These are phyloP conservation scores for Cyphellophora europaea DNA, from an alignment of 2,329 filamentous ascomycete species.

Conservation along the genomic window DNA sequence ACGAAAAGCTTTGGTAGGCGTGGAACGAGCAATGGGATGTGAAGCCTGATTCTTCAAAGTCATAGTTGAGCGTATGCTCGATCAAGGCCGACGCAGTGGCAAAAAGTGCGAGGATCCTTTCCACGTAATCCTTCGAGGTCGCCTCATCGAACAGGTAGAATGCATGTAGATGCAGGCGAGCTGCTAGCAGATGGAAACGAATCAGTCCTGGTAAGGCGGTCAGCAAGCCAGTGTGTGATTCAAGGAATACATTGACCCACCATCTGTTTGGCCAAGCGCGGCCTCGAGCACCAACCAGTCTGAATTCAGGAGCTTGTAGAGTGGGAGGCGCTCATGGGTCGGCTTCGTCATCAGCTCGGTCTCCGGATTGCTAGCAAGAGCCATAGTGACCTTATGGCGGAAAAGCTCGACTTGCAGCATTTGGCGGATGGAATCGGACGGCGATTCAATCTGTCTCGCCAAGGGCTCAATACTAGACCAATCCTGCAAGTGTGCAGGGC, in stretches of 20 bases:
- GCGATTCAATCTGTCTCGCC: too few species aligned
- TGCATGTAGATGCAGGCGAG: conserved; percentile 17
- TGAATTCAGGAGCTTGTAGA: too few species aligned
- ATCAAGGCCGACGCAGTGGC: conserved; percentile 8
- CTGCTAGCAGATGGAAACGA: conserved; percentile 11
- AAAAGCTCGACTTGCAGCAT: background rate
- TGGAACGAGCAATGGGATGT: conserved; percentile 5
- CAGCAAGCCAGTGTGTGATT: background rate
- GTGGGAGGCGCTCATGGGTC: too few species aligned
- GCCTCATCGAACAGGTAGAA: conserved; percentile 19
- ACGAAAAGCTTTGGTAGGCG: conserved; percentile 26
- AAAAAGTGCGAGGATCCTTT: conserved; percentile 14
- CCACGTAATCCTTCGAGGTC: conserved; percentile 6
- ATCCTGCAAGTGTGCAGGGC: conserved; percentile 4
- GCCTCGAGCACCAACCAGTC: too few species aligned
- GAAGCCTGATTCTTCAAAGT: conserved; percentile 3
- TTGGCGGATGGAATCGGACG: background rate
- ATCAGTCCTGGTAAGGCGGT: background rate
- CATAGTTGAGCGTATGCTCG: conserved; percentile 7
- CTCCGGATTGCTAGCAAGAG: background rate
- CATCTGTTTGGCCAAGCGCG: background rate
- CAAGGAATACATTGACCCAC: background rate
- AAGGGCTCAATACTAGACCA: too few species aligned
- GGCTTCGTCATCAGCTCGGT: too few species aligned
- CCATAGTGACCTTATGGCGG: background rate